Percentiles rank a stretch among this genome's conserved stretches.
Conservation (phyloP, 306 rosid genomes). For the Calophaca sinica region DNA sequence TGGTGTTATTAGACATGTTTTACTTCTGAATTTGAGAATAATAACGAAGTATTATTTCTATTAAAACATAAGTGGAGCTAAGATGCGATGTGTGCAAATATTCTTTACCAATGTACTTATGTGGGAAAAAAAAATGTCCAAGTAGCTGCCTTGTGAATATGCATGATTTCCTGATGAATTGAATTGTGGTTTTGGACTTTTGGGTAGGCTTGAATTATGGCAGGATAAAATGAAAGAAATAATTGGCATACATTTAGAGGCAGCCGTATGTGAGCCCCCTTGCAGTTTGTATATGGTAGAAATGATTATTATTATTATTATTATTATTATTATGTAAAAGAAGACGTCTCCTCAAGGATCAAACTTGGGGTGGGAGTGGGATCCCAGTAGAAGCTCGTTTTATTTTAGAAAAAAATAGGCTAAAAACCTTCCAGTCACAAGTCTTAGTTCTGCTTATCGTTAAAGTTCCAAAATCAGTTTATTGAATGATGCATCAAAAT, state of each 20-base stretch:
- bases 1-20: slow-evolving; percentile 20
- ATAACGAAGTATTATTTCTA: neutral
- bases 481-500: slow-evolving; percentile 17
- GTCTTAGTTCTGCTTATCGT: slow-evolving; percentile 26
- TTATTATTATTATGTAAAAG: neutral
- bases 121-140: neutral
- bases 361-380: slow-evolving; percentile 26
- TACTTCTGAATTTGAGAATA: slow-evolving; percentile 17
- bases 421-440: neutral
- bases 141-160: slow-evolving; percentile 24
- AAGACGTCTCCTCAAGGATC: slow-evolving; percentile 4
- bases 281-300: slow-evolving; percentile 14
- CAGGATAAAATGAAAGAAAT: slow-evolving; percentile 9
- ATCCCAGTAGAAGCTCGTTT: neutral
- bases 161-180: slow-evolving; percentile 14
- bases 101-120: slow-evolving; percentile 17
- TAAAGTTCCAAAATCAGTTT: slow-evolving; percentile 8
- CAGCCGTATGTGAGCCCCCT: neutral
- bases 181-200: slow-evolving; percentile 27
- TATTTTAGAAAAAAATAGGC: slow-evolving; percentile 8
- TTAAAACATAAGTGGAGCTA: neutral
- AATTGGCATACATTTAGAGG: slow-evolving; percentile 11
- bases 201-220: slow-evolving; percentile 19
- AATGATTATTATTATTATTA: neutral
- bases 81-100: slow-evolving; percentile 9